These are phyloP conservation scores for Excoecaria agallocha DNA, from an alignment of 345 rosid genomes.

Conservation along the genomic window DNA sequence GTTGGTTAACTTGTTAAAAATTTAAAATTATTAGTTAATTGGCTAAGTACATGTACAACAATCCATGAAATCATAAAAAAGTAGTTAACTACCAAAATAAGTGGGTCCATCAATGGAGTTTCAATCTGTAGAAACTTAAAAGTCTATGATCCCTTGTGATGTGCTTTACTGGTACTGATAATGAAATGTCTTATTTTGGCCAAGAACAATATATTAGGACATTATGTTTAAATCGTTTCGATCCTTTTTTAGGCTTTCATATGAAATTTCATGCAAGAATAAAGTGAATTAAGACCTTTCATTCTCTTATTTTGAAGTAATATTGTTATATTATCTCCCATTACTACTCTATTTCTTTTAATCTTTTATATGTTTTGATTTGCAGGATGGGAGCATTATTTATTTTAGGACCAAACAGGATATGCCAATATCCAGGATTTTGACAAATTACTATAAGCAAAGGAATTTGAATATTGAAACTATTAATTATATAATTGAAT, in stretches of 20 bases:
- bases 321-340: no score
- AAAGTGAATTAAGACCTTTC: no score
- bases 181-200: no score
- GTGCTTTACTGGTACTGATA: no score
- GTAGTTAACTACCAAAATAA: neutral
- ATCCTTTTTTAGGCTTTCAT: no score
- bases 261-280: no score
- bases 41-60: neutral
- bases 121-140: no score
- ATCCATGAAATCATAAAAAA: neutral
- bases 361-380: neutral
- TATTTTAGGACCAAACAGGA: neutral
- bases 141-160: no score
- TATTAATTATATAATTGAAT: neutral
- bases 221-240: no score
- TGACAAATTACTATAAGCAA: neutral
- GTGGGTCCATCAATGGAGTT: neutral
- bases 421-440: neutral
- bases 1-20: neutral
- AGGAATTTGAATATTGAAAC: neutral
- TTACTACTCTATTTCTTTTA: neutral
- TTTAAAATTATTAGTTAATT: neutral
- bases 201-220: no score
- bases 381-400: neutral
- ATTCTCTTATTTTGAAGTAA: no score